These are phyloP conservation scores for Pythium diclinum DNA, from an alignment of 352 stramenopile species.

Conservation along the genomic window DNA sequence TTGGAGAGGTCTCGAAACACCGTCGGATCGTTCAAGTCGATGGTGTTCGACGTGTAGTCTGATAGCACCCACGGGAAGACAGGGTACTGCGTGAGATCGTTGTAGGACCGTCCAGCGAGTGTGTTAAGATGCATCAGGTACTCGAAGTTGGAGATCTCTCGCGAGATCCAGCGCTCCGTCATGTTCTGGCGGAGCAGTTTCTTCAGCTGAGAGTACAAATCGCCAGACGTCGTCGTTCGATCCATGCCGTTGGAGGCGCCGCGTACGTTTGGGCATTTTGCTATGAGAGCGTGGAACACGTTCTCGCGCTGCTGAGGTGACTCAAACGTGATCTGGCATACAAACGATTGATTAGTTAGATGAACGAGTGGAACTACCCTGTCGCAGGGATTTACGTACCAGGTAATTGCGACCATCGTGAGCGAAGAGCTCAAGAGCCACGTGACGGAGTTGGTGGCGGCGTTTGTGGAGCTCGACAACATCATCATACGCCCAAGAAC, in stretches of 20 bases:
- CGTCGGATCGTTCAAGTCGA: constrained; percentile 91
- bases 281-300: constrained; percentile 74
- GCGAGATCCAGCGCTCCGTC: constrained; percentile 71
- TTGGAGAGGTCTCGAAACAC: constrained; percentile 96
- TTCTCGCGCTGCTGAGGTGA: constrained; percentile 56
- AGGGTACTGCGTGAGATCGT: constrained; percentile 98
- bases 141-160: constrained; percentile 90
- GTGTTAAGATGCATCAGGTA: constrained; percentile 97
- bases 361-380: no score
- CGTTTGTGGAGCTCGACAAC: constrained; percentile 75
- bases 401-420: constrained; percentile 73
- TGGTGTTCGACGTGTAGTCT: constrained; percentile 92
- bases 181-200: constrained; percentile 75
- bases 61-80: constrained; percentile 98
- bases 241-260: constrained; percentile 64
- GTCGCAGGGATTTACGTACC: constrained; percentile 33
- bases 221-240: constrained; percentile 36
- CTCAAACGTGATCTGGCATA: constrained; percentile 58
- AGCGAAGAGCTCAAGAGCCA: constrained; percentile 74
- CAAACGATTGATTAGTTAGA: background rate
- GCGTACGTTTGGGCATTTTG: constrained; percentile 66
- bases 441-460: constrained; percentile 68
- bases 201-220: constrained; percentile 64
- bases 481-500: constrained; percentile 73
- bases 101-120: constrained; percentile 94